Conservation (phyloP, 306 rosid species). For the Cucurbita argyrosperma region DNA sequence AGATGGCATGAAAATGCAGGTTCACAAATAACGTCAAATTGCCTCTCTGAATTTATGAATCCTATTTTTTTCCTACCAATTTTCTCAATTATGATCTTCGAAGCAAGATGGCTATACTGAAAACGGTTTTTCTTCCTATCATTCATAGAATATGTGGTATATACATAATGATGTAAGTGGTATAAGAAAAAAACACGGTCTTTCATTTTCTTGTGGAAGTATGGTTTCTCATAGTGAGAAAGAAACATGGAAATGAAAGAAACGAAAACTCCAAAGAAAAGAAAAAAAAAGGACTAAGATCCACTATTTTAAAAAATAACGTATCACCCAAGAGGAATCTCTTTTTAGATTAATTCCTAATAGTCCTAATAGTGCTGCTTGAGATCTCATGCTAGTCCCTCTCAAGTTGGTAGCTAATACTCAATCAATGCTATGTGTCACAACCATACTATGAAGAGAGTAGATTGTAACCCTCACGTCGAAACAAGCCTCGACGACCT, state of each 20-base stretch:
- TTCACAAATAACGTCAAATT: conserved; percentile 1
- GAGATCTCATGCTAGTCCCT: neutral
- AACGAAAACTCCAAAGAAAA: neutral
- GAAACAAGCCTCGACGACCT: too few species aligned
- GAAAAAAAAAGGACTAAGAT: neutral
- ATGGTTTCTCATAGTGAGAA: neutral
- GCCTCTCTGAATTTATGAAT: neutral
- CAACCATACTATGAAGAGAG: too few species aligned
- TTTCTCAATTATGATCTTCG: neutral
- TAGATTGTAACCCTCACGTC: too few species aligned
- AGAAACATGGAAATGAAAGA: neutral
- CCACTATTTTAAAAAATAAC: neutral
- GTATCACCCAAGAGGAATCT: neutral
- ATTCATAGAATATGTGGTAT: neutral
- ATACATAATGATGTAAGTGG: neutral
- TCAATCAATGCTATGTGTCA: neutral
- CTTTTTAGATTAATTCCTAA: neutral
- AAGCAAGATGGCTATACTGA: neutral
- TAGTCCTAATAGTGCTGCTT: neutral
- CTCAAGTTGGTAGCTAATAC: neutral
- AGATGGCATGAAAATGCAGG: conserved; percentile 98
- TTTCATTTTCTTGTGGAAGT: neutral
- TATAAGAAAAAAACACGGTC: neutral
- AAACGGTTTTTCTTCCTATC: neutral
- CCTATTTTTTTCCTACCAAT: neutral